These are phyloP conservation scores for Talaromyces verruculosus DNA, from an alignment of 2,329 filamentous ascomycete genomes.

Conservation along the genomic window DNA sequence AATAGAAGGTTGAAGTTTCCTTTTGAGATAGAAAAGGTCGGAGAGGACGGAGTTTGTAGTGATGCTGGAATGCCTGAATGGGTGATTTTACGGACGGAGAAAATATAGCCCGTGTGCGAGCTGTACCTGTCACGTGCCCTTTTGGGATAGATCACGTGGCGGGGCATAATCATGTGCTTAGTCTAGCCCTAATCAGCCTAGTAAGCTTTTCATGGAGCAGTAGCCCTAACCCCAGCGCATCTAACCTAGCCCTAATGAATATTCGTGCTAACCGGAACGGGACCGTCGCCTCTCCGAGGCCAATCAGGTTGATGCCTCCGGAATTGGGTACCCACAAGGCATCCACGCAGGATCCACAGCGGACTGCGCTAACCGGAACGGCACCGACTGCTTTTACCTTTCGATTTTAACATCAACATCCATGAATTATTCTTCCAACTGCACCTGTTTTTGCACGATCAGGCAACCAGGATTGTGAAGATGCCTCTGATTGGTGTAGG, in stretches of 20 bases:
- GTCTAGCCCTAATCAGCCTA: background rate
- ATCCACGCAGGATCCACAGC: background rate
- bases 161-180: background rate
- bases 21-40: background rate
- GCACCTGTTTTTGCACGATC: background rate
- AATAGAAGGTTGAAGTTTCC: background rate
- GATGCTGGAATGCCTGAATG: background rate
- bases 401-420: background rate
- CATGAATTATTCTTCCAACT: background rate
- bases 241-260: too few relatives aligned
- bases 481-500: background rate
- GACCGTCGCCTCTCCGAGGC: background rate
- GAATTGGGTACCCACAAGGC: background rate
- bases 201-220: background rate
- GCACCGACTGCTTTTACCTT: constrained; percentile 2
- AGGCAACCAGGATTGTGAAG: background rate
- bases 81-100: background rate
- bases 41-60: background rate
- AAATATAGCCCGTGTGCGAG: background rate
- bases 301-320: background rate
- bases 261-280: background rate
- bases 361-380: constrained; percentile 12
- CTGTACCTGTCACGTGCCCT: background rate
- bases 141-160: background rate
- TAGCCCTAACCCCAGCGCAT: background rate